These are phyloP conservation scores for Eimeria praecox DNA, from an alignment of 169 alveolate species.

Conservation along the genomic window DNA sequence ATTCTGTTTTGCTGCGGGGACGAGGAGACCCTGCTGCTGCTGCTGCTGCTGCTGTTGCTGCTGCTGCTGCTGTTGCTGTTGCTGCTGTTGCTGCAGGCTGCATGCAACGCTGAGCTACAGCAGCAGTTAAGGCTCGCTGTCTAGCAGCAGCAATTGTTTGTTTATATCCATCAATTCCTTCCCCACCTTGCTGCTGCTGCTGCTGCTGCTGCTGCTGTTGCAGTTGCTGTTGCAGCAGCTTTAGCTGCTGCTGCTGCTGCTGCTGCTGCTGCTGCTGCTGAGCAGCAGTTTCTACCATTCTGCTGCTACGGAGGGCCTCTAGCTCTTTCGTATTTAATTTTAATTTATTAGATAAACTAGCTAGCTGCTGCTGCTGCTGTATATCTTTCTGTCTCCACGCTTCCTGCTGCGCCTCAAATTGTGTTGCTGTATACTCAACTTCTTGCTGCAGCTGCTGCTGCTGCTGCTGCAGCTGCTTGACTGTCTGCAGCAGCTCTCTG, in stretches of 20 bases:
- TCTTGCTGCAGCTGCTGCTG: constrained; percentile 63
- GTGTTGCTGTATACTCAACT: neutral
- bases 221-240: constrained; percentile 30
- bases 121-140: neutral
- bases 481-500: constrained; percentile 30
- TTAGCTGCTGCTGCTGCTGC: constrained; percentile 33
- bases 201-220: neutral
- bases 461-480: constrained; percentile 61
- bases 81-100: constrained; percentile 33
- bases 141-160: neutral
- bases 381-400: constrained; percentile 41
- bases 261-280: constrained; percentile 33
- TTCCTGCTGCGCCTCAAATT: constrained; percentile 12
- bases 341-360: neutral
- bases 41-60: constrained; percentile 31
- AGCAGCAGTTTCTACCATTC: constrained; percentile 11
- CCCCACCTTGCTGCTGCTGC: constrained; percentile 14
- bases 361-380: constrained; percentile 46
- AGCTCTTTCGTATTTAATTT: neutral
- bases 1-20: constrained; percentile 34
- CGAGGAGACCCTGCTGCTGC: neutral
- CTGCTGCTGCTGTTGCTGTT: constrained; percentile 34
- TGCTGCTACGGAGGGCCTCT: neutral
- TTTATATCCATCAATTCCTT: neutral
- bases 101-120: neutral